Evolutionary conservation across 805 yeast species (phyloP), one percentile per base, ranked within the genome.

Genomic region (Suhomyces emberorum): DNA sequence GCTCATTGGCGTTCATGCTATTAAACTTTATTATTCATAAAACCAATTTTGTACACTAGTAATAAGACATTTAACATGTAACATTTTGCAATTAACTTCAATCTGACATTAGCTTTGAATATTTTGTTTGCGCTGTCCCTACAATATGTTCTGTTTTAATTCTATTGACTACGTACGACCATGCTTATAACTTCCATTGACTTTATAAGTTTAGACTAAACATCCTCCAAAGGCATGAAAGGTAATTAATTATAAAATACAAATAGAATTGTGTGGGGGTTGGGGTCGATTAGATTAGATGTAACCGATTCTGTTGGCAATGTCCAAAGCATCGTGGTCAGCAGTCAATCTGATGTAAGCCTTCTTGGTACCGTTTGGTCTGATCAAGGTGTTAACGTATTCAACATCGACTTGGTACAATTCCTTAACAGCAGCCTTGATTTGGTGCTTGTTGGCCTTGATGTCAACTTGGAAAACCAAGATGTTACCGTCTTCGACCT

Each of bases 311-410:
- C 93, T 88, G 95, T 89, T 89, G 71, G 98, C 98, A 73, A 93
- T 88, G 73, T 93, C 98, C 70, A 93, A 85, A 73, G 98, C 98
- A 77, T 93, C 98, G 81, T 82, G 85, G 76, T 93, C 98, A 70
- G 96, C 91, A 67, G 98, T 88, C 72, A 93, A 85, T 80, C 95
- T 88, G 70, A 93, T 91, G 82, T 84, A 93, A 69, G 98, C 98
- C 83, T 93, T 93, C 88, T 93, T 93, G 79, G 97, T 85, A 74
- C 98, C 98, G 75, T 93, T 89, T 71, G 98, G 97, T 79, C 95
- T 88, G 66, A 93, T 76, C 72, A 93, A 80, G 59, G 98, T 93
- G 91, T 93, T 89, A 68, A 93, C 88, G 74, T 86, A 78, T 63
- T 73, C 76, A 58, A 85, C 93, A 56, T 93, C 98, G 64, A 91